Conservation (phyloP, 2,329 filamentous ascomycete species). For the Rutstroemia sp. region DNA sequence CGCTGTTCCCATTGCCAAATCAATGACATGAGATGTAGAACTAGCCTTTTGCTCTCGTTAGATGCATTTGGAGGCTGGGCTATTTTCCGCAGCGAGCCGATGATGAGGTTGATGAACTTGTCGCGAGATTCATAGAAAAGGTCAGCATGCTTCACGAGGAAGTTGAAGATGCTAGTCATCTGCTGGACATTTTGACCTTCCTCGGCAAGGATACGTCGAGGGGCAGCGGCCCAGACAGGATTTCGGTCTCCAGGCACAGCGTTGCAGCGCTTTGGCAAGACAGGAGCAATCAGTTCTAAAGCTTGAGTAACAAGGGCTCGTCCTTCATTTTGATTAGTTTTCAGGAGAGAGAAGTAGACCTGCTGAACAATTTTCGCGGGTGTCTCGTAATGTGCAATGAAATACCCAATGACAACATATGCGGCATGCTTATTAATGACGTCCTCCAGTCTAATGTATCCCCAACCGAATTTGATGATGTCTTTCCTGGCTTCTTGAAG, state of each 20-base stretch:
- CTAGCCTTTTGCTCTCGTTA: conserved; percentile 85
- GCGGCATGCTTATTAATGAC: conserved; percentile 98
- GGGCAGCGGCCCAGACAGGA: conserved; percentile 82
- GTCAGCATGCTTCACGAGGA: conserved; percentile 84
- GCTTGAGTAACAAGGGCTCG: conserved; percentile 88
- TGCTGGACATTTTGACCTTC: conserved; percentile 94
- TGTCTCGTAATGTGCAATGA: conserved; percentile 94
- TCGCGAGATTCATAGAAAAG: conserved; percentile 94
- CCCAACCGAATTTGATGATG: conserved; percentile 99
- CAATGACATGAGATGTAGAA: conserved; percentile 81
- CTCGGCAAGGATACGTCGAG: conserved; percentile 83
- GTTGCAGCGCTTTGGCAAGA: conserved; percentile 77
- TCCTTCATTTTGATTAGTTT: conserved; percentile 92
- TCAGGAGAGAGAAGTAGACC: conserved; percentile 84
- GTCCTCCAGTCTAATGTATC: conserved; percentile 95
- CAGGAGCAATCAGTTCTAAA: conserved; percentile 88
- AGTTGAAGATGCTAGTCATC: conserved; percentile 95
- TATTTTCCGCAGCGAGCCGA: conserved; percentile 82
- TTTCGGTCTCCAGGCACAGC: conserved; percentile 61
- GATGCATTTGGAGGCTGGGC: conserved; percentile 76
- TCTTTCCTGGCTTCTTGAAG: conserved; percentile 92
- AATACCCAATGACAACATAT: conserved; percentile 95
- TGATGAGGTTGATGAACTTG: conserved; percentile 82
- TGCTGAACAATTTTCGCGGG: conserved; percentile 93
- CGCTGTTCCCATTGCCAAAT: conserved; percentile 91